A percentile compares a stretch with the other conserved stretches of the same genome.
Conservation (phyloP, 805 yeast species). For the Ogataea glucozyma region DNA sequence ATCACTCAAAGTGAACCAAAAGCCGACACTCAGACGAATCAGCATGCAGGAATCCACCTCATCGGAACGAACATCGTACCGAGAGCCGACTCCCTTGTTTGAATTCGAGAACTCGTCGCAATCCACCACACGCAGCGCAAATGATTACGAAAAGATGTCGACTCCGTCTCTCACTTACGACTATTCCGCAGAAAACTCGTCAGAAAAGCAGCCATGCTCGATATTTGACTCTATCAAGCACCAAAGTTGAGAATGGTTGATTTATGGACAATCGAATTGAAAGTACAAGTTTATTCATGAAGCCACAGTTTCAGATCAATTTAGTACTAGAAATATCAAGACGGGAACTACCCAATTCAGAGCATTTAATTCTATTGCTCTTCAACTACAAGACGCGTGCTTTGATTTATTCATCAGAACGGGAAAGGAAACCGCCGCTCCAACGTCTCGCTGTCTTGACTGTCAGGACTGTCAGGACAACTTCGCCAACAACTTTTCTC, state of each 20-base stretch:
- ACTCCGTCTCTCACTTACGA: constrained; percentile 11
- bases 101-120: constrained; percentile 10
- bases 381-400: too few species aligned
- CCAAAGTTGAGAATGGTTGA: background rate
- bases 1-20: constrained; percentile 1
- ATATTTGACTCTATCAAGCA: constrained; percentile 16
- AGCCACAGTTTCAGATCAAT: too few species aligned
- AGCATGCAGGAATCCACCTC: constrained; percentile 3
- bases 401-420: too few species aligned
- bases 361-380: too few species aligned
- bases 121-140: background rate
- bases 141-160: constrained; percentile 5
- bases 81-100: constrained; percentile 15
- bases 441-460: too few species aligned
- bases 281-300: too few species aligned
- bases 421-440: too few species aligned
- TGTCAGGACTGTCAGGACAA: background rate
- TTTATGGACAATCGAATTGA: too few species aligned
- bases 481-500: background rate
- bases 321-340: too few species aligned
- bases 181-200: constrained; percentile 11
- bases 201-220: constrained; percentile 16
- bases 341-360: too few species aligned
- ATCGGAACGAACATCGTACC: constrained; percentile 12
- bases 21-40: background rate